Percentiles rank a stretch among this genome's conserved stretches.
Evolutionary conservation across 345 rosid species (phyloP).

Genomic region (Cardiospermum halicacabum): DNA sequence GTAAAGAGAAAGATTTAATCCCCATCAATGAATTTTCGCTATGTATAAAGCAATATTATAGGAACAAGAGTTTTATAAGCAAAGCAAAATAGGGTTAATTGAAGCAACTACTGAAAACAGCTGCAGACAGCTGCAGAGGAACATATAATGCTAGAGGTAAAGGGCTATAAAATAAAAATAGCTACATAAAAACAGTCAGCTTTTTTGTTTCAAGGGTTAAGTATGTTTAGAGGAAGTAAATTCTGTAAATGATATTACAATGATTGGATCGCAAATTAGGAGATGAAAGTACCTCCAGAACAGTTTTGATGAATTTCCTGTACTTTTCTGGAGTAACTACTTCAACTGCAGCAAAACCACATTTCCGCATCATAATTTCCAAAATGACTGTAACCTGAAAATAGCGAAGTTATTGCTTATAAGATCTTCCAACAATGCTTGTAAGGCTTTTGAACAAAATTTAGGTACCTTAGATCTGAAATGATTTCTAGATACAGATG

Average conservation of each 20-base stretch:
- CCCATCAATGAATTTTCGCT: not conserved
- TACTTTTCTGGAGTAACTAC: conserved; percentile 65
- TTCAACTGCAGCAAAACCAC: conserved; percentile 70
- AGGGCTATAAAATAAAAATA: not conserved
- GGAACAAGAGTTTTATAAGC: conserved; percentile 5
- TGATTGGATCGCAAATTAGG: not conserved
- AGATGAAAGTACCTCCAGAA: conserved; percentile 52
- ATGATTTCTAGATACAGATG: conserved; percentile 82
- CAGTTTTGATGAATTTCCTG: conserved; percentile 62
- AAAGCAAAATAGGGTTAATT: not conserved
- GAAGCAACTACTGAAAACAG: no score
- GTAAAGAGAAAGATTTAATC: not conserved
- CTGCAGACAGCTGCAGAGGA: no score
- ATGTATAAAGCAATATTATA: not conserved
- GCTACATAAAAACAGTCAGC: not conserved
- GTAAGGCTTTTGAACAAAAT: not conserved
- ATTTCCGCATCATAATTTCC: conserved; percentile 81
- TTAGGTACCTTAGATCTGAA: conserved; percentile 68
- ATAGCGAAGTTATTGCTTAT: conserved; percentile 3
- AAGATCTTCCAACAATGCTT: not conserved
- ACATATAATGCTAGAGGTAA: no score
- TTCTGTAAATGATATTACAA: not conserved
- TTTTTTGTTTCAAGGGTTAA: not conserved
- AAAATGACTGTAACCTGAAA: conserved; percentile 73
- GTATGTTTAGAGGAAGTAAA: not conserved